A percentile compares a stretch with the other conserved stretches of the same genome.
Evolutionary conservation across 768 basidiomycete species (phyloP).

Genomic region (Exidia glandulosa): DNA sequence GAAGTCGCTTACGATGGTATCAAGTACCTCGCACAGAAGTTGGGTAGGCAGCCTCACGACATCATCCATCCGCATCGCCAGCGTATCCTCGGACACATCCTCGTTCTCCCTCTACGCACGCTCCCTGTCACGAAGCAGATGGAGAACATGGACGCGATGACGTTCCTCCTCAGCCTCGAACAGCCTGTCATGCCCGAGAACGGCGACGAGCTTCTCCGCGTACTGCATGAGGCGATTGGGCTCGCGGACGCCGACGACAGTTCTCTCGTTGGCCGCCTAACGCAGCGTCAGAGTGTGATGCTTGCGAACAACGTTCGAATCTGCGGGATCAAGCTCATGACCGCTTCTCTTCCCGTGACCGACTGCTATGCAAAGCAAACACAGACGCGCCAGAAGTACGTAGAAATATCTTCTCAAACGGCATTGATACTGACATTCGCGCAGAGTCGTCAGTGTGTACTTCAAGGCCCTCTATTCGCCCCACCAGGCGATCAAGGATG

Average conservation of each 20-base stretch:
- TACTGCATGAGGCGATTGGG: slow-evolving; percentile 88
- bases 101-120: slow-evolving; percentile 91
- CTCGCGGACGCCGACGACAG: slow-evolving; percentile 91
- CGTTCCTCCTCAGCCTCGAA: slow-evolving; percentile 81
- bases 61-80: slow-evolving; percentile 80
- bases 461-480: slow-evolving; percentile 97
- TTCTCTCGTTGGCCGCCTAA: slow-evolving; percentile 65
- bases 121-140: slow-evolving; percentile 93
- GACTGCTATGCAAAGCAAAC: slow-evolving; percentile 85
- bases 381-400: slow-evolving; percentile 73
- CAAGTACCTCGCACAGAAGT: slow-evolving; percentile 61
- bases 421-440: slow-evolving; percentile 2
- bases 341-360: slow-evolving; percentile 88
- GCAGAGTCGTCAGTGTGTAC: slow-evolving; percentile 86
- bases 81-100: slow-evolving; percentile 79
- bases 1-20: slow-evolving; percentile 76
- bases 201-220: slow-evolving; percentile 83
- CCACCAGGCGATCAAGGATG: slow-evolving; percentile 84
- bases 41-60: slow-evolving; percentile 59
- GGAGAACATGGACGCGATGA: slow-evolving; percentile 93
- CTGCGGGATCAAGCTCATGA: slow-evolving; percentile 85
- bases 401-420: slow-evolving; percentile 1
- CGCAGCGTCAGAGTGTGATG: slow-evolving; percentile 61
- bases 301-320: slow-evolving; percentile 87
- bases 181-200: slow-evolving; percentile 77